Evolutionary conservation across 2,329 filamentous ascomycete genomes (phyloP), one percentile per base, ranked within the genome.

Genomic region (Monosporascus sp.): DNA sequence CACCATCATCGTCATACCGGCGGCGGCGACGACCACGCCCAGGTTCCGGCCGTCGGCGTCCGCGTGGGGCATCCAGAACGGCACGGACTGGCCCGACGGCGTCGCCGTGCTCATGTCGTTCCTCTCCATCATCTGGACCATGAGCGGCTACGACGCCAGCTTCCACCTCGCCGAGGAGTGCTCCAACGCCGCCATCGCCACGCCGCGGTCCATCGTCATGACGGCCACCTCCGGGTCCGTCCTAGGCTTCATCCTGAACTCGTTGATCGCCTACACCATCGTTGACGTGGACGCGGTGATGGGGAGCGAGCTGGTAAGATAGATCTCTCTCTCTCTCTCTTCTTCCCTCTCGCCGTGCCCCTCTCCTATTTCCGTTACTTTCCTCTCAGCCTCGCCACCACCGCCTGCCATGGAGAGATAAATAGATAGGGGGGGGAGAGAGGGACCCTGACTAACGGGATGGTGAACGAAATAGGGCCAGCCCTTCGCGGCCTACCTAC

Each of bases 151-250:
- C 49, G 65, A 67, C 26, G 63, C 63, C 14, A 62, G 60, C 26
- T 89, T 89, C 67, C 87, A 90, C 69, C 70, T 90, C n/a, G 79
- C 83, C 3, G 87, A 91, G 64, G 87, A 91, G 68, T 90, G 87
- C 68, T 85, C 82, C 55, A 90, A 90, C 60, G 87, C 87, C 28
- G 84, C 81, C 59, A 71, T 89, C 46, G 86, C 87, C 31, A 81
- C 85, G 9, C 87, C 87, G 0, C 80, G 87, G 14, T 87, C 87
- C 7, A 91, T 90, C 50, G 81, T 89, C 38, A 73, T 89, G 64
- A 90, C 87, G 0, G 84, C 84, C 1, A 80, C 73, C 2, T 74
- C 85, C 2, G 87, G 87, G 6, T 86, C 86, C 1, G 56, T 86
- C 2, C 76, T 87, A 56, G 87, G 87, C 46, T 91, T 86, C 82